A percentile compares a stretch with the other conserved stretches of the same genome.
Evolutionary conservation across 352 stramenopile species (phyloP).

Genomic region (Globisporangium takayamanum): DNA sequence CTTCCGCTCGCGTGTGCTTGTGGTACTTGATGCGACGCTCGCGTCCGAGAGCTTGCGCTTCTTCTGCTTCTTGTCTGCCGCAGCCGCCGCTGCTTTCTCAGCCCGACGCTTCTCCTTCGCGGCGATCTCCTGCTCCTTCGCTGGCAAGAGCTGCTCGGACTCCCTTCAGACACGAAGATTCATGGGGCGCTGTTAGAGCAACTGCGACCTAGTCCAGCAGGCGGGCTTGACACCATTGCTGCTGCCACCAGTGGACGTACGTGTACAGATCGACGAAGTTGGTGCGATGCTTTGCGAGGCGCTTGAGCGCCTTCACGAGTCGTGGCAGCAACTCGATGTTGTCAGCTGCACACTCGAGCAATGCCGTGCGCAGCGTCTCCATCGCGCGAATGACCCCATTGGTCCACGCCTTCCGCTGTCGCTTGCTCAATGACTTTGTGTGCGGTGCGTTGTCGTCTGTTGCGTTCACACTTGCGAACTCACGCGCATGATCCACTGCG

Average conservation of each 20-base stretch:
- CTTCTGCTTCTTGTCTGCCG: constrained; percentile 12
- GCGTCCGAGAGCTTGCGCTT: constrained; percentile 15
- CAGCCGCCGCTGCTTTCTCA: neutral
- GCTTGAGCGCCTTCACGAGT: constrained; percentile 10
- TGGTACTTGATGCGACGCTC: constrained; percentile 1
- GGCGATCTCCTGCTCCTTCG: constrained; percentile 12
- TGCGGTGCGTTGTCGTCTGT: neutral
- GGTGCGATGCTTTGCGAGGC: neutral
- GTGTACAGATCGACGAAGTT: constrained; percentile 1
- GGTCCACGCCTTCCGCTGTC: neutral
- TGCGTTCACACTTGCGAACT: neutral
- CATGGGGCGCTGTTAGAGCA: too few species aligned
- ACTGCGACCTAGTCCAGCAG: too few species aligned
- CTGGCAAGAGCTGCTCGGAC: constrained; percentile 5
- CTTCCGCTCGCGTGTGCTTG: neutral
- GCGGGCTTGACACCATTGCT: too few species aligned
- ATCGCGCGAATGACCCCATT: neutral
- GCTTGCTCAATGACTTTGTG: neutral
- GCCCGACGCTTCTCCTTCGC: constrained; percentile 20
- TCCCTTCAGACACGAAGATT: neutral
- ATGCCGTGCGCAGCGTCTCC: neutral
- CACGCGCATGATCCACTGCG: constrained; percentile 6
- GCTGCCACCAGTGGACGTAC: constrained; percentile 3
- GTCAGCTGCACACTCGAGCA: constrained; percentile 2
- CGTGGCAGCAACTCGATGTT: constrained; percentile 1